Evolutionary conservation across 2,329 filamentous ascomycete species (phyloP).

Genomic region (Pseudogymnoascus sp.): DNA sequence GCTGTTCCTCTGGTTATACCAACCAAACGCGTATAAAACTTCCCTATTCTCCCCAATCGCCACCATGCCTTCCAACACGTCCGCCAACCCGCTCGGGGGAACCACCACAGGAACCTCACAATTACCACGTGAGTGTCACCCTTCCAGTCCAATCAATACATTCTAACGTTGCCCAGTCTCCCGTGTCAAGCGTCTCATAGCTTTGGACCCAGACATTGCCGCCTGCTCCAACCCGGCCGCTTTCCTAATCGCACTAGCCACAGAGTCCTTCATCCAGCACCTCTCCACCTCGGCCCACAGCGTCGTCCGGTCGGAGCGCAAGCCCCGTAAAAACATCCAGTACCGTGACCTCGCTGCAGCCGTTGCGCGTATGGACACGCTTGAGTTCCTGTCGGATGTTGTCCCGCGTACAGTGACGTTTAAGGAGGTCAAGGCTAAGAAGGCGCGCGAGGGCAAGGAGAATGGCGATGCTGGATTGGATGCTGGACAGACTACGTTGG

Average conservation of each 20-base stretch:
- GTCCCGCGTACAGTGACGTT: conserved; percentile 80
- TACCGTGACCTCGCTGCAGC: conserved; percentile 90
- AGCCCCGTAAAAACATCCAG: conserved; percentile 87
- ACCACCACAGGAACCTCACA: conserved; percentile 80
- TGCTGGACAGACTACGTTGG: conserved; percentile 25
- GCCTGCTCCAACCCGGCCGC: conserved; percentile 89
- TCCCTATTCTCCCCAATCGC: neutral
- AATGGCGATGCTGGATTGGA: conserved; percentile 16
- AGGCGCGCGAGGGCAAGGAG: conserved; percentile 30
- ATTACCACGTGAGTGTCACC: conserved; percentile 63
- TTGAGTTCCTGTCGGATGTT: conserved; percentile 89
- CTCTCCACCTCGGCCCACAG: conserved; percentile 78
- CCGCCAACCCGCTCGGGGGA: conserved; percentile 69
- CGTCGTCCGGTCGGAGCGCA: conserved; percentile 83
- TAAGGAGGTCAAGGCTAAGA: conserved; percentile 67
- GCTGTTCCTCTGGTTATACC: neutral
- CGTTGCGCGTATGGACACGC: conserved; percentile 79
- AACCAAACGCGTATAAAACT: neutral
- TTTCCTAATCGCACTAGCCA: conserved; percentile 87
- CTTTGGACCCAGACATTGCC: conserved; percentile 74
- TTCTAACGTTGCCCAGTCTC: conserved; percentile 54
- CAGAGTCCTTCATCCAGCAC: conserved; percentile 94
- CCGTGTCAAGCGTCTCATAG: conserved; percentile 91
- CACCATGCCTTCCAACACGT: conserved; percentile 83
- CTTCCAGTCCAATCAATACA: neutral